phyloP scores from a whole-genome alignment of 192 early-diverging fungal species.

The Entrophospora sp. region DNA sequence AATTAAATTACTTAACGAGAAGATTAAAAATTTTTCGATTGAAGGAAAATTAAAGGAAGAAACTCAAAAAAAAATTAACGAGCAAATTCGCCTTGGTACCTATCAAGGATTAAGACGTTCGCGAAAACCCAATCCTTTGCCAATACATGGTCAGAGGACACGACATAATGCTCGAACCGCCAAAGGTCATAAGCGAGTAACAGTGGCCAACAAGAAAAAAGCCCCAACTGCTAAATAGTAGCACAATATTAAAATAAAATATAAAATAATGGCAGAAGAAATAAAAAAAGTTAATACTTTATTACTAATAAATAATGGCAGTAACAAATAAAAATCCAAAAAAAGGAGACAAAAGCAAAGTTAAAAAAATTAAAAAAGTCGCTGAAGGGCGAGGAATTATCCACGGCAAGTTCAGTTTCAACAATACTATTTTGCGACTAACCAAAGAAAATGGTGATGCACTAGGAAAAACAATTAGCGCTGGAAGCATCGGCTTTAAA shows the following conservation, averaged over 20 bases:
- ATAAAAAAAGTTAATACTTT: no score
- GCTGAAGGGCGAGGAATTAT: not conserved
- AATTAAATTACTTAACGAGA: not conserved
- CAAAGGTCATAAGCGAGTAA: conserved; percentile 8
- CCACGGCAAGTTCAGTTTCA: not conserved
- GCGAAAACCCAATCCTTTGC: conserved; percentile 5
- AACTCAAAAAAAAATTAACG: not conserved
- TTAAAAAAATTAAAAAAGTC: conserved; percentile 5
- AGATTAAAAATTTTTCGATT: not conserved
- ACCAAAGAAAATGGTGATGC: conserved; percentile 1
- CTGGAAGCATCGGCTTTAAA: not conserved
- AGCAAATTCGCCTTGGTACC: conserved; percentile 1
- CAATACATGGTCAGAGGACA: not conserved
- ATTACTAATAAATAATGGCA: no score
- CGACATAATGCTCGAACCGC: not conserved
- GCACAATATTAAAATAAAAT: no score
- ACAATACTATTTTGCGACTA: not conserved
- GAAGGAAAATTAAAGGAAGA: conserved; percentile 1
- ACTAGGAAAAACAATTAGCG: not conserved
- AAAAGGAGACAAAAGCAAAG: not conserved
- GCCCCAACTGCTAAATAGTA: conserved; percentile 2
- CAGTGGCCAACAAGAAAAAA: not conserved
- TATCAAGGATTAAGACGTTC: conserved; percentile 11
- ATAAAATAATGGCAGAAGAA: no score
- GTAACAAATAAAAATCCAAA: conserved; percentile 1